Evolutionary conservation across 73 alveolate species (phyloP).

Genomic region (Stentor coeruleus): DNA sequence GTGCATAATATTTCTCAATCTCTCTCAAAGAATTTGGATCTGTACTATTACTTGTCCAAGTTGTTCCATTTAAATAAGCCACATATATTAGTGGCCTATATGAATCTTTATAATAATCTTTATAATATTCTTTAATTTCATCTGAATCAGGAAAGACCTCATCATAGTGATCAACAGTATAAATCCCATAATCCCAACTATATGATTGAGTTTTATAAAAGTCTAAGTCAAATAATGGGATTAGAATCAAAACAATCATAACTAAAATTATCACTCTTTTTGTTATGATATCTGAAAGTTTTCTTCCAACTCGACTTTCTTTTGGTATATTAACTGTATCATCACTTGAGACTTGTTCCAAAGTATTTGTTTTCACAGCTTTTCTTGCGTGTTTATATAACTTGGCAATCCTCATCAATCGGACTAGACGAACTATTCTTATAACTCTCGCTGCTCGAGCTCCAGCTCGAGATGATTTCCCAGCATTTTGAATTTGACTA

Average conservation of each 20-base stretch:
- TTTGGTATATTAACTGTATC: constrained; percentile 55
- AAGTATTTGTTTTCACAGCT: not conserved
- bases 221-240: constrained; percentile 45
- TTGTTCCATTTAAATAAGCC: not conserved
- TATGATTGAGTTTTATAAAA: not conserved
- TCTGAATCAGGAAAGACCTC: not conserved
- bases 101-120: constrained; percentile 21
- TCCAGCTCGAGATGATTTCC: not conserved
- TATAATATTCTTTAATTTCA: not conserved
- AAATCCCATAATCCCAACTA: constrained; percentile 13
- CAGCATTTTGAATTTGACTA: constrained; percentile 36
- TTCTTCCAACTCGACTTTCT: constrained; percentile 67
- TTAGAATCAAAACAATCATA: constrained; percentile 52
- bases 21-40: constrained; percentile 6
- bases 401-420: not conserved
- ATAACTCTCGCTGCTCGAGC: not conserved
- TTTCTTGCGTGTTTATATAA: no score
- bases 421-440: not conserved
- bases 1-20: constrained; percentile 11
- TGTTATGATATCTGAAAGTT: constrained; percentile 54
- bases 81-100: not conserved
- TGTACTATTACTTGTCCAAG: not conserved
- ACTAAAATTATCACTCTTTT: constrained; percentile 68
- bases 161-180: not conserved
- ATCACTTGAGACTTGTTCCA: constrained; percentile 22